A percentile compares a stretch with the other conserved stretches of the same genome.
phyloP scores from a whole-genome alignment of 495 filamentous ascomycete species.

The Pseudoneurospora amorphoporcata region DNA sequence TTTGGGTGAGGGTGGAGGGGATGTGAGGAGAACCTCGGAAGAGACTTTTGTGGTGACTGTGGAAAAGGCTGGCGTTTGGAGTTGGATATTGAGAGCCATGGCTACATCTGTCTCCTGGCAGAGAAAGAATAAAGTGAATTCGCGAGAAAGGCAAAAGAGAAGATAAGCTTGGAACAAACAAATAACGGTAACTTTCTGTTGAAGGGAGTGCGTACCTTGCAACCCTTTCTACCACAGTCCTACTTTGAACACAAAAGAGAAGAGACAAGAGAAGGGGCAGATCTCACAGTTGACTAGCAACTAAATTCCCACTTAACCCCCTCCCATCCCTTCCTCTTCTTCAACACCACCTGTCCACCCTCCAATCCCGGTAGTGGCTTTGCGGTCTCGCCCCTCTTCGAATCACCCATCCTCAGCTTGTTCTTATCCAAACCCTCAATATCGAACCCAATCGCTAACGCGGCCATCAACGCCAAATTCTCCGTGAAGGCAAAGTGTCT shows the following conservation, averaged over 20 bases:
- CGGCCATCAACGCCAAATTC: conserved; percentile 24
- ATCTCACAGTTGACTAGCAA: background rate
- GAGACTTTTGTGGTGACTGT: background rate
- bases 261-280: background rate
- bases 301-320: conserved; percentile 15
- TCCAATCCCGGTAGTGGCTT: conserved; percentile 11
- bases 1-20: conserved; percentile 13
- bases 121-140: background rate
- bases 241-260: too few species aligned
- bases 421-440: conserved; percentile 7
- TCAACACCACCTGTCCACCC: conserved; percentile 3
- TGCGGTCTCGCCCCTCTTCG: conserved; percentile 4
- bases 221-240: too few species aligned
- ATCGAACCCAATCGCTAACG: conserved; percentile 30
- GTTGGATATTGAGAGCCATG: background rate
- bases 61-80: background rate
- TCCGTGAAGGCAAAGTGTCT: conserved; percentile 34
- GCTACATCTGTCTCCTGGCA: background rate
- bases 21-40: background rate
- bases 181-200: too few species aligned
- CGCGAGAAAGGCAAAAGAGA: too few species aligned
- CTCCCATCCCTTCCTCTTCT: conserved; percentile 18
- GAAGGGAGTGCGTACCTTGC: too few species aligned
- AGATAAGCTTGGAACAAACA: too few species aligned
- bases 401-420: conserved; percentile 1